A percentile compares a stretch with the other conserved stretches of the same genome.
These are phyloP conservation scores for Lichtheimia ramosa DNA, from an alignment of 371 early-diverging fungal species.

Conservation along the genomic window DNA sequence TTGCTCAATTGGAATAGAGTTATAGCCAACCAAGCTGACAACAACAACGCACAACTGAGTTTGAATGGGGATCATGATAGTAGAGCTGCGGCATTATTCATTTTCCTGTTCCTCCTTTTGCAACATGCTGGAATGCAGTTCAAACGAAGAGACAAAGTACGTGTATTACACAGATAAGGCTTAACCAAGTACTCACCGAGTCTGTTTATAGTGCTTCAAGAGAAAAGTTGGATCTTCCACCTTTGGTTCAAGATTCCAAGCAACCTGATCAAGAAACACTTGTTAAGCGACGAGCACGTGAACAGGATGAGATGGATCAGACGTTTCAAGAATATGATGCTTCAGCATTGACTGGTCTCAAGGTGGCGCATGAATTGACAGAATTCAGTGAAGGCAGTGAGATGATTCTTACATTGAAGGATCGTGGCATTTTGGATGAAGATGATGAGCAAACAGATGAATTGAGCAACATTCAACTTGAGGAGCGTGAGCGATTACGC, in stretches of 20 bases:
- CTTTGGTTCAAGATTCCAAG: conserved; percentile 50
- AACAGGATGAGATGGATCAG: conserved; percentile 45
- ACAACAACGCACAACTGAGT: too few relatives aligned
- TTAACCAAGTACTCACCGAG: not conserved
- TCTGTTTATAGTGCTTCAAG: conserved; percentile 56
- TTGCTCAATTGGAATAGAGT: too few relatives aligned
- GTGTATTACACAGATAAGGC: conserved; percentile 4
- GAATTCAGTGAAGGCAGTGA: conserved; percentile 78
- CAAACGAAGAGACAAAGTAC: conserved; percentile 70
- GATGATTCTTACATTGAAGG: conserved; percentile 85
- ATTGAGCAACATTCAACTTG: conserved; percentile 68
- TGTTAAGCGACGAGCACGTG: conserved; percentile 52
- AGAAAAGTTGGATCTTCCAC: conserved; percentile 69
- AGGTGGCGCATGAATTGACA: conserved; percentile 74
- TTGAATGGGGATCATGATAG: too few relatives aligned
- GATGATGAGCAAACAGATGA: conserved; percentile 76
- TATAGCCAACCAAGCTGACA: too few relatives aligned
- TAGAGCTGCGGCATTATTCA: too few relatives aligned
- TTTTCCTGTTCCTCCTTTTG: too few relatives aligned
- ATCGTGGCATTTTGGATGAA: conserved; percentile 74
- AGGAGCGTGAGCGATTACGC: conserved; percentile 64
- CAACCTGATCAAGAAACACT: conserved; percentile 54
- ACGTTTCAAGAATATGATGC: conserved; percentile 37
- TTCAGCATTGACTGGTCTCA: conserved; percentile 69
- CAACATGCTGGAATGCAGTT: conserved; percentile 41